Conservation (phyloP, 345 rosid species). For the Euphorbia pulcherrima region DNA sequence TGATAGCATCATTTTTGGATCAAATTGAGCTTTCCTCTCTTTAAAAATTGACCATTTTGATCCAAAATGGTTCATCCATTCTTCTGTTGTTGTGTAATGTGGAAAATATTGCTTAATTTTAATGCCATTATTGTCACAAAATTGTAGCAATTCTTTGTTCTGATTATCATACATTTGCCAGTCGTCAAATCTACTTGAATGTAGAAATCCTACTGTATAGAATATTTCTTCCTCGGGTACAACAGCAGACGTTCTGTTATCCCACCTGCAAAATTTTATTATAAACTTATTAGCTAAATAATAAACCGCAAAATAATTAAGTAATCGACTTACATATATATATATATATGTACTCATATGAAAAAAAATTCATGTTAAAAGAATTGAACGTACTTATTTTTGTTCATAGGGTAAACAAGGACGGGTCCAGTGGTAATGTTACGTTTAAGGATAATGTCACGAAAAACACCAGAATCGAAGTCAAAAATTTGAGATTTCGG, state of each 20-base stretch:
- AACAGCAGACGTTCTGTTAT: slow-evolving; percentile 58
- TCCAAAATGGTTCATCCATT: slow-evolving; percentile 74
- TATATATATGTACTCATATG: too few relatives aligned
- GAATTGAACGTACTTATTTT: slow-evolving; percentile 46
- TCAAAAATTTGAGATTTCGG: slow-evolving; percentile 61
- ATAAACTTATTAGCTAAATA: not conserved
- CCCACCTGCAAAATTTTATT: slow-evolving; percentile 54
- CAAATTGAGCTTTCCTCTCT: slow-evolving; percentile 59
- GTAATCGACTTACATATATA: too few relatives aligned
- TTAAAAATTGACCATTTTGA: slow-evolving; percentile 61
- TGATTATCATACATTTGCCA: slow-evolving; percentile 54
- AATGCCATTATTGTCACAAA: slow-evolving; percentile 53
- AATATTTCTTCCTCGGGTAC: slow-evolving; percentile 72
- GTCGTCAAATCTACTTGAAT: slow-evolving; percentile 54
- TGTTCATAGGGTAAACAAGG: slow-evolving; percentile 80
- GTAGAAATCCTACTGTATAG: slow-evolving; percentile 76
- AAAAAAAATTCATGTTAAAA: too few relatives aligned
- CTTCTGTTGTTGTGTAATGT: slow-evolving; percentile 37
- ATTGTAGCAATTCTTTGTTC: slow-evolving; percentile 49
- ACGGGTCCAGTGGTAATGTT: slow-evolving; percentile 62
- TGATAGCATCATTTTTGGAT: slow-evolving; percentile 69
- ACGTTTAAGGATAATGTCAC: slow-evolving; percentile 52
- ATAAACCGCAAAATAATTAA: not conserved
- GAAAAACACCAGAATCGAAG: slow-evolving; percentile 66
- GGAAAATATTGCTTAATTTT: slow-evolving; percentile 68